Base-by-base conservation (phyloP, 352 stramenopile species). In the Globisporangium yorkense region DNA sequence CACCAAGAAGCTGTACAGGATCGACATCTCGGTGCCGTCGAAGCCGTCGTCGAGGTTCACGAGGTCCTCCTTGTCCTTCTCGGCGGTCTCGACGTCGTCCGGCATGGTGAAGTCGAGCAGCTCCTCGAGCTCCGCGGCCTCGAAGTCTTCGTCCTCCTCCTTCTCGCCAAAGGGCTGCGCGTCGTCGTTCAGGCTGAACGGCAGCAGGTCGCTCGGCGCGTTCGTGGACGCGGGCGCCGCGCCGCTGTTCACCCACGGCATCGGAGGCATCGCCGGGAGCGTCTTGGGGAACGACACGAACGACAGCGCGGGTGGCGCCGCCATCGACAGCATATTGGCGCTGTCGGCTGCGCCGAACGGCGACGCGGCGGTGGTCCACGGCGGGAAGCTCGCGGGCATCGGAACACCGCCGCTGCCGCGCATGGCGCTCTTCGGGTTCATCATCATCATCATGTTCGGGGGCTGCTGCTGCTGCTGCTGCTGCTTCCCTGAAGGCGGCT, bases 1-100 rank as follows among this genome's bases (percentile, higher is more conserved):
- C 12, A 91, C 77, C 59, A 94, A 60, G 66, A 92, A 92, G 60
- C 74, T 89, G 75, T 92, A 94, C 33, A 94, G 56, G 60, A 94
- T 92, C 44, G 82, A 90, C 75, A 94, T 92, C 59, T 94, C 82
- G 41, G 81, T 91, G 27, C 79, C 80, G 67, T 90, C 80, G 59
- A 94, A 92, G 59, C 78, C 84, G 62, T 92, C 77, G 57, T 91
- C 78, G 61, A 89, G 58, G 67, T 89, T 88, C 52, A 87, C 66
- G 29, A 89, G 61, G 66, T 88, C 76, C 53, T 77, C 72, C 70
- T 90, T 90, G 65, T 88, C 78, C 65, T 90, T 88, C 39, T 74
- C 62, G 18, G 66, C 58, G n/a, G 50, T 66, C 43, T 80, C 74
- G 44, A 74, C 9, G 49, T 89, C 82, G 31, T 79, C 68, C 0